phyloP scores from a whole-genome alignment of 352 stramenopile species.

The Globisporangium alternatum region DNA sequence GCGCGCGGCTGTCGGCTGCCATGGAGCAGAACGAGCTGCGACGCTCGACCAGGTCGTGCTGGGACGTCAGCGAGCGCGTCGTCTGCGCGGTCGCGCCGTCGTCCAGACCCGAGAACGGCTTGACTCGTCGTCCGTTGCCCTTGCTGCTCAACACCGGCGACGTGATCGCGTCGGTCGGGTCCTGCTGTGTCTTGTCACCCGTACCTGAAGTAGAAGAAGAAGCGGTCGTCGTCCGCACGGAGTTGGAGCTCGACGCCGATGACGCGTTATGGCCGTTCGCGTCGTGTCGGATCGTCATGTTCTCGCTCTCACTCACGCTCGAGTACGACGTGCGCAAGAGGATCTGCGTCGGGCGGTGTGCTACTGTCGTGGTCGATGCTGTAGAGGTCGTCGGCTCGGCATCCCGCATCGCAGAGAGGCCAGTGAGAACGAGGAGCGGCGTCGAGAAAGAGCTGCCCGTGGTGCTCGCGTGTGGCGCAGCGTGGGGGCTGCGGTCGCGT shows the following conservation, averaged over 20 bases:
- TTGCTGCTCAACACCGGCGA: slow-evolving; percentile 12
- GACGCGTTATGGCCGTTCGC: background rate
- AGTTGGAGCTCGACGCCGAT: background rate
- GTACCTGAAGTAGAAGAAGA: background rate
- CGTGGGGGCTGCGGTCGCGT: background rate
- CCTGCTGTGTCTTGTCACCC: slow-evolving; percentile 7
- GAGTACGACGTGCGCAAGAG: background rate
- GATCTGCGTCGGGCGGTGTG: background rate
- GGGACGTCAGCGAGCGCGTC: slow-evolving; percentile 36
- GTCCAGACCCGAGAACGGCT: slow-evolving; percentile 14
- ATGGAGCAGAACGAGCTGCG: slow-evolving; percentile 42
- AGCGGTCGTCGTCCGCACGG: background rate
- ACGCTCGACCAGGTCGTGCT: slow-evolving; percentile 37
- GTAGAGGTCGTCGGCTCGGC: slow-evolving; percentile 7
- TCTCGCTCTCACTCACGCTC: slow-evolving; percentile 1
- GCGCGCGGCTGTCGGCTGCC: slow-evolving; percentile 38
- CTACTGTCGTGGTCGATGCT: background rate
- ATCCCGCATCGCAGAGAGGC: slow-evolving; percentile 19
- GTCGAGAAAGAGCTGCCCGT: slow-evolving; percentile 15
- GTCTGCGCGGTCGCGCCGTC: slow-evolving; percentile 16
- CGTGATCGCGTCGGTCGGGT: slow-evolving; percentile 21
- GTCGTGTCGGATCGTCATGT: slow-evolving; percentile 2
- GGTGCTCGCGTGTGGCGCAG: background rate
- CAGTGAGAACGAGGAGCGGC: slow-evolving; percentile 13
- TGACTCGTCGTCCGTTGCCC: slow-evolving; percentile 3